phyloP scores from a whole-genome alignment of 1,284 basidiomycete genomes.

The Naganishia liquefaciens region DNA sequence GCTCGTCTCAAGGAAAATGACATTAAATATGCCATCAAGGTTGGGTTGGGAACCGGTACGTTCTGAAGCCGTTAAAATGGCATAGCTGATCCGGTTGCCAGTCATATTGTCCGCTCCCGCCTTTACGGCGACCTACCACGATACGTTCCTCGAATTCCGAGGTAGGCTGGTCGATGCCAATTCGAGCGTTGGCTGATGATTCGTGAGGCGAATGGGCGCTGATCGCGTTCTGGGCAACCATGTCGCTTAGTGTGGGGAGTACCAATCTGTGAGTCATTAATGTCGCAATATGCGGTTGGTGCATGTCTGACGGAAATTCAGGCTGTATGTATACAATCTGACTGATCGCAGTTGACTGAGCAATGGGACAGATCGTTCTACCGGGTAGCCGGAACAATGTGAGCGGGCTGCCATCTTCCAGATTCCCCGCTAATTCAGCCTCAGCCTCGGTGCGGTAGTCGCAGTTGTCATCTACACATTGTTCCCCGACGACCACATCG shows the following conservation, averaged over 20 bases:
- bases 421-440: neutral
- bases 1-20: conserved; percentile 71
- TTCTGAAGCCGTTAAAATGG: conserved; percentile 22
- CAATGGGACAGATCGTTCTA: conserved; percentile 53
- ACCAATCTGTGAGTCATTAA: conserved; percentile 69
- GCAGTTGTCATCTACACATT: conserved; percentile 71
- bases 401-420: conserved; percentile 42
- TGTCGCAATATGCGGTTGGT: too few species aligned
- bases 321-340: conserved; percentile 7
- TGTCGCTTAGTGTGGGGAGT: conserved; percentile 78
- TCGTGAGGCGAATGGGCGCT: conserved; percentile 92
- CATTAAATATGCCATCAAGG: conserved; percentile 84
- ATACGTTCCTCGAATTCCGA: conserved; percentile 64
- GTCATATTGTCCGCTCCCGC: conserved; percentile 77
- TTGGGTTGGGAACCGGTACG: conserved; percentile 59
- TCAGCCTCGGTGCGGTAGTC: conserved; percentile 72
- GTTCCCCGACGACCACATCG: conserved; percentile 70
- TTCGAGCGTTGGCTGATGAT: too few species aligned
- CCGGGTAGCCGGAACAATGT: conserved; percentile 81
- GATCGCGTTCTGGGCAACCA: conserved; percentile 86
- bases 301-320: conserved; percentile 39
- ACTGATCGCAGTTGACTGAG: conserved; percentile 11
- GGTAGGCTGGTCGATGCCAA: conserved; percentile 37
- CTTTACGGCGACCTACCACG: conserved; percentile 75
- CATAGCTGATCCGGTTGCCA: conserved; percentile 1